Percentiles rank a stretch among this genome's conserved stretches.
phyloP scores from a whole-genome alignment of 805 yeast genomes.

The Blastobotrys muscicola region DNA sequence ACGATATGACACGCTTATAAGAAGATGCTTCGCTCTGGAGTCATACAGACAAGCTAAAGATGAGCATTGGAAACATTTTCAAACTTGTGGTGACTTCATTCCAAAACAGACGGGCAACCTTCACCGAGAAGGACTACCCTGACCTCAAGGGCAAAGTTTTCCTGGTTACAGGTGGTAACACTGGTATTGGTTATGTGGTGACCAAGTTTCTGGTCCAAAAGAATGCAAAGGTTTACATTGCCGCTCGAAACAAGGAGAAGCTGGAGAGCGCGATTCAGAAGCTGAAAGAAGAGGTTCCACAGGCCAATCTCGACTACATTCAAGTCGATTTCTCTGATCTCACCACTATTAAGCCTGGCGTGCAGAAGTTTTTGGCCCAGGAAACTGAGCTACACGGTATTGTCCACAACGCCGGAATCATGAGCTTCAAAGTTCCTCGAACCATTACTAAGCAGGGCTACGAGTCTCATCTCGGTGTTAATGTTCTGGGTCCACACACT shows the following conservation, averaged over 20 bases:
- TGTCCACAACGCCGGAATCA: conserved; percentile 38
- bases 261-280: conserved; percentile 23
- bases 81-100: too few species aligned
- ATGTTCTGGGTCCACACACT: conserved; percentile 38
- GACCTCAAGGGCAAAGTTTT: conserved; percentile 29
- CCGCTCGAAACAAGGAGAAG: conserved; percentile 30
- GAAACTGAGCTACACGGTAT: conserved; percentile 21
- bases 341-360: conserved; percentile 6
- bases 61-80: too few species aligned
- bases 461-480: conserved; percentile 39
- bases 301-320: conserved; percentile 29
- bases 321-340: conserved; percentile 4
- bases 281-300: conserved; percentile 20
- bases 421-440: conserved; percentile 25
- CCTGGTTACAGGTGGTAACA: conserved; percentile 28
- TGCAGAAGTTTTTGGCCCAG: conserved; percentile 4
- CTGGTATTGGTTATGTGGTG: conserved; percentile 30
- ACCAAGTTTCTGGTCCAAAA: conserved; percentile 26
- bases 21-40: too few species aligned
- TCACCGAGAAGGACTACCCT: conserved; percentile 25
- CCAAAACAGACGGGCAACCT: conserved; percentile 3
- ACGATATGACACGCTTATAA: too few species aligned
- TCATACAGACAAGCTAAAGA: too few species aligned
- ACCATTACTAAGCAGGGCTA: conserved; percentile 33
- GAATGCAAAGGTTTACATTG: conserved; percentile 31